Percentiles rank a stretch among this genome's conserved stretches.
Conservation (phyloP, 176 grass and related monocot genomes). For the Bolboschoenus planiculmis region DNA sequence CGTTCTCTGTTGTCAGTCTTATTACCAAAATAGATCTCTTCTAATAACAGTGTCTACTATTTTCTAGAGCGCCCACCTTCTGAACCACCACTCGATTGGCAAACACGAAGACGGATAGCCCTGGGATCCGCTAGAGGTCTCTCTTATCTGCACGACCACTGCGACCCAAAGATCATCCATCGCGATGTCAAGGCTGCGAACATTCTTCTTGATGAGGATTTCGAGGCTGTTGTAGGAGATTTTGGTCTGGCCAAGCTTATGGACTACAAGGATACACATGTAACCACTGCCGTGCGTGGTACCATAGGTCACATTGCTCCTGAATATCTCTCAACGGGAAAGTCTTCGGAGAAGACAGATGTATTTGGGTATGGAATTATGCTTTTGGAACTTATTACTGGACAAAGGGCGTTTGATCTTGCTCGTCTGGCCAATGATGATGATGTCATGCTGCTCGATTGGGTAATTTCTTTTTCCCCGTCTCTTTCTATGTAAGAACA, state of each 20-base stretch:
- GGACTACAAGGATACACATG: conserved; percentile 97
- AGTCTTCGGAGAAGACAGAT: conserved; percentile 88
- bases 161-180: conserved; percentile 83
- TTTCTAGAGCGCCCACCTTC: conserved; percentile 56
- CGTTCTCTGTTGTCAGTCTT: not conserved
- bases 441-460: conserved; percentile 89
- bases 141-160: conserved; percentile 81
- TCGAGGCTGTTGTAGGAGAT: conserved; percentile 77
- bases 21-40: not conserved
- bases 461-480: conserved; percentile 41
- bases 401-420: conserved; percentile 86
- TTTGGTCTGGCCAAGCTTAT: conserved; percentile 85
- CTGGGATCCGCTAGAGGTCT: conserved; percentile 75
- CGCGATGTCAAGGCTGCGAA: conserved; percentile 90
- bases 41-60: conserved; percentile 2
- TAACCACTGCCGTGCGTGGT: conserved; percentile 81
- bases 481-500: not conserved
- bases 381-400: conserved; percentile 90
- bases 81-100: conserved; percentile 72
- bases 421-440: conserved; percentile 85
- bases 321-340: conserved; percentile 85
- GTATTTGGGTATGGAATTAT: conserved; percentile 91
- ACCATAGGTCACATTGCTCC: conserved; percentile 92
- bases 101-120: conserved; percentile 65
- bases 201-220: conserved; percentile 83